These are phyloP conservation scores for Colletotrichum somersetense DNA, from an alignment of 2,329 filamentous ascomycete genomes.

Conservation along the genomic window DNA sequence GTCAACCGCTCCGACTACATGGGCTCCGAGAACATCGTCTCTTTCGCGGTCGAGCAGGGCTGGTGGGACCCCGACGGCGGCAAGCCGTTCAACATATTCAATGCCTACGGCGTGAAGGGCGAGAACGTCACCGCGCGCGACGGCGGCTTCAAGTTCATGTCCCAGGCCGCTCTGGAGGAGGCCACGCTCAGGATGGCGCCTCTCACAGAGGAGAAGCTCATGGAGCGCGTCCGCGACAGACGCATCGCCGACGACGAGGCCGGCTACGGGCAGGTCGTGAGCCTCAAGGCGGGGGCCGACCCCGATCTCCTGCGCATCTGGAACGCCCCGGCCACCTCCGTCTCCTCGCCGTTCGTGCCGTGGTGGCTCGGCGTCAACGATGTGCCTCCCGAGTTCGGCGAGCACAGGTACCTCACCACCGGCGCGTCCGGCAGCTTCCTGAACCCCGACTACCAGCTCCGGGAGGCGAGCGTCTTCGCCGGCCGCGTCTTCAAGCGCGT, in stretches of 20 bases:
- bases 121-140: conserved; percentile 44
- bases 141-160: conserved; percentile 50
- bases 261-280: conserved; percentile 48
- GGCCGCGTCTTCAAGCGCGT: conserved; percentile 48
- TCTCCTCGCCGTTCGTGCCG: conserved; percentile 47
- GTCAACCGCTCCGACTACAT: conserved; percentile 44
- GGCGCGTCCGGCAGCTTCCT: conserved; percentile 47
- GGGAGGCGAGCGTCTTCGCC: conserved; percentile 47
- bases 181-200: conserved; percentile 57
- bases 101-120: conserved; percentile 45
- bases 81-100: conserved; percentile 47
- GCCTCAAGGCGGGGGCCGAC: conserved; percentile 42
- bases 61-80: conserved; percentile 46
- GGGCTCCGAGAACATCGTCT: conserved; percentile 47
- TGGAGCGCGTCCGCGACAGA: conserved; percentile 50
- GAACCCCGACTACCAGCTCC: conserved; percentile 46
- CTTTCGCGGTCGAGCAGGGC: conserved; percentile 46
- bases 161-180: conserved; percentile 45
- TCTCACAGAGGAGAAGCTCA: conserved; percentile 62
- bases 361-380: conserved; percentile 47
- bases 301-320: conserved; percentile 46
- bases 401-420: conserved; percentile 48
- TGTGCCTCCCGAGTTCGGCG: conserved; percentile 46
- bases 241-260: conserved; percentile 48
- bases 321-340: conserved; percentile 47